Evolutionary conservation across 257 asterid species (phyloP), one percentile per base, ranked within the genome.

Genomic region (Paraleonurus japonicus): DNA sequence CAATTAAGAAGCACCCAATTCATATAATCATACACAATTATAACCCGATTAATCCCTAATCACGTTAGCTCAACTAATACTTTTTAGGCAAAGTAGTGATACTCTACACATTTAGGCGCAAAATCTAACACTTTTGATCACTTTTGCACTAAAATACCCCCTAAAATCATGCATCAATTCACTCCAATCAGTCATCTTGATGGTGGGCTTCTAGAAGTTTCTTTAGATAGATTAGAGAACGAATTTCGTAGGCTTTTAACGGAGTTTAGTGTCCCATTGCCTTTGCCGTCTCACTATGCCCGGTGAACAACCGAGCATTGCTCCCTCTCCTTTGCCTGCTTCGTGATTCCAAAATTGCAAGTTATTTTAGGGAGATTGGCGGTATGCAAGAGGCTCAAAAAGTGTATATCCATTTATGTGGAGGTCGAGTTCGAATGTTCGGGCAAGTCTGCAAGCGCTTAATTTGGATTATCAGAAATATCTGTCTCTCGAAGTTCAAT

Each of bases 391-490:
- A 80, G 96, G 30, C 93, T 89, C 23, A 95, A 94, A 17, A 89
- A 82, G 60, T 94, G 98, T 75, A 79, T 89, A 65, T 79, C 85
- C 30, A 94, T 88, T 48, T 94, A 94, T 27, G 86, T 91, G 17
- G 97, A 91, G 76, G 89, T 89, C 26, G 39, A 91, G 96, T 65
- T 79, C 85, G 20, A 94, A 86, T 58, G 96, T 92, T 19, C 83
- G 92, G 64, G 92, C 95, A 2, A 91, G 96, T 78, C 65, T 94
- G 80, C 85, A 61, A 75, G 96, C 96, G 4, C 97, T 94, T 63
- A 85, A 82, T 81, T 76, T 94, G 87, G 99, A 91, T 78, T 94
- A 94, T 76, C 94, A 33, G 97, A 89, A 71, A 89, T 91, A 63
- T 89, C 96, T 10, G 92, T 86, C 3, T 88, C 95, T 3, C n/a